Conservation (phyloP, 768 basidiomycete genomes). For the Gautieria morchelliformis region DNA sequence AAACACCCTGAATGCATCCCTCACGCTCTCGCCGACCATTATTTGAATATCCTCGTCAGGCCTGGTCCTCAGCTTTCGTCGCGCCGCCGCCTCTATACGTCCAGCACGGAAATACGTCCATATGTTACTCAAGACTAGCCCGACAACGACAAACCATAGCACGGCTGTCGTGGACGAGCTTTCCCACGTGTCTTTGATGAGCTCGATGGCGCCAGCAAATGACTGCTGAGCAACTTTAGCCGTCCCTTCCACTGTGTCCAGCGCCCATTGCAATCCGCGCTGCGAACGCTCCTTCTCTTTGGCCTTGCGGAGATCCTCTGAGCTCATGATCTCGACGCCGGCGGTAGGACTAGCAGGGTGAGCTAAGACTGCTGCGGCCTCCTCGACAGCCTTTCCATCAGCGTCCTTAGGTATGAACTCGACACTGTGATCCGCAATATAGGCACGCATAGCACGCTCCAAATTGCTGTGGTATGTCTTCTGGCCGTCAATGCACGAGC, state of each 20-base stretch:
- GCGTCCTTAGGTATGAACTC: slow-evolving; percentile 86
- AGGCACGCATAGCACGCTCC: slow-evolving; percentile 74
- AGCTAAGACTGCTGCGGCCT: slow-evolving; percentile 30
- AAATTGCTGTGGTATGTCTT: slow-evolving; percentile 77
- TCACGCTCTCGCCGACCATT: slow-evolving; percentile 14
- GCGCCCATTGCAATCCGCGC: slow-evolving; percentile 79
- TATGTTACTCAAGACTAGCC: slow-evolving; percentile 71
- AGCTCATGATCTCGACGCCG: slow-evolving; percentile 17
- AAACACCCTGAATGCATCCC: slow-evolving; percentile 15
- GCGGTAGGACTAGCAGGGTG: slow-evolving; percentile 13
- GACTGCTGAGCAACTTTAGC: slow-evolving; percentile 61
- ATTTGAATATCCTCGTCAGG: slow-evolving; percentile 26
- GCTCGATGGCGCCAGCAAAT: slow-evolving; percentile 63
- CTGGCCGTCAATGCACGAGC: slow-evolving; percentile 85
- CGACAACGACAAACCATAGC: slow-evolving; percentile 61
- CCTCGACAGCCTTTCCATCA: slow-evolving; percentile 40
- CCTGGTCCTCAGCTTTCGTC: slow-evolving; percentile 66
- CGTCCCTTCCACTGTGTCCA: slow-evolving; percentile 76
- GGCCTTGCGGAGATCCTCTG: slow-evolving; percentile 34
- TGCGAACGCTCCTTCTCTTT: slow-evolving; percentile 61
- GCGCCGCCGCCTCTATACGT: slow-evolving; percentile 47
- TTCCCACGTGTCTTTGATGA: slow-evolving; percentile 72
- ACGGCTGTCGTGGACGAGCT: slow-evolving; percentile 63
- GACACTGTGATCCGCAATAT: slow-evolving; percentile 80
- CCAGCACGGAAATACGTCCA: slow-evolving; percentile 51